These are phyloP conservation scores for Solanum chiquidenum DNA, from an alignment of 257 asterid species.

Conservation along the genomic window DNA sequence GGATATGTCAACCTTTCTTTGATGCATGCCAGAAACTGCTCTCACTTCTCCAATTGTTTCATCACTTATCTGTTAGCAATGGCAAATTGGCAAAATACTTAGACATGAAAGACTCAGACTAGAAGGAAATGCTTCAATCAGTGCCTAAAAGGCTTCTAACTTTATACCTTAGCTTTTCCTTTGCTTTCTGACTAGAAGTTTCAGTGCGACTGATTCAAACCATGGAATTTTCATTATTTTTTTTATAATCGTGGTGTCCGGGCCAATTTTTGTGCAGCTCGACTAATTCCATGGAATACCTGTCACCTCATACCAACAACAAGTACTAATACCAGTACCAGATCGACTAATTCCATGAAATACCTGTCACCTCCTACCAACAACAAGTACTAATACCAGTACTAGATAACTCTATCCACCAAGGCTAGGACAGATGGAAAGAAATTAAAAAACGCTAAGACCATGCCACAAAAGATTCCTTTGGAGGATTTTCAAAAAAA, in stretches of 20 bases:
- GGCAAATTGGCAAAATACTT: not conserved
- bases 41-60: constrained; percentile 60
- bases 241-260: not conserved
- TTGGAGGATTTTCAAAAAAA: not conserved
- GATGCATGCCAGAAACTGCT: constrained; percentile 86
- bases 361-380: not conserved
- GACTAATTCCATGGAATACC: too few relatives aligned
- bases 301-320: not conserved
- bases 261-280: not conserved
- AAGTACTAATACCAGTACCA: not conserved
- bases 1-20: constrained; percentile 88
- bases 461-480: not conserved
- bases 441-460: not conserved
- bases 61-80: constrained; percentile 42
- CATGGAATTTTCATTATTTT: not conserved
- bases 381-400: not conserved
- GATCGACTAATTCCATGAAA: too few relatives aligned
- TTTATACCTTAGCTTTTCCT: not conserved
- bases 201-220: not conserved
- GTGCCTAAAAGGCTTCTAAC: not conserved
- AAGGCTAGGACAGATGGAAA: not conserved
- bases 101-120: not conserved
- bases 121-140: not conserved
- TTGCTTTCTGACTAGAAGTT: not conserved
- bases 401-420: not conserved